Base-by-base conservation (phyloP, 495 filamentous ascomycete genomes). In the Neurospora africana region DNA sequence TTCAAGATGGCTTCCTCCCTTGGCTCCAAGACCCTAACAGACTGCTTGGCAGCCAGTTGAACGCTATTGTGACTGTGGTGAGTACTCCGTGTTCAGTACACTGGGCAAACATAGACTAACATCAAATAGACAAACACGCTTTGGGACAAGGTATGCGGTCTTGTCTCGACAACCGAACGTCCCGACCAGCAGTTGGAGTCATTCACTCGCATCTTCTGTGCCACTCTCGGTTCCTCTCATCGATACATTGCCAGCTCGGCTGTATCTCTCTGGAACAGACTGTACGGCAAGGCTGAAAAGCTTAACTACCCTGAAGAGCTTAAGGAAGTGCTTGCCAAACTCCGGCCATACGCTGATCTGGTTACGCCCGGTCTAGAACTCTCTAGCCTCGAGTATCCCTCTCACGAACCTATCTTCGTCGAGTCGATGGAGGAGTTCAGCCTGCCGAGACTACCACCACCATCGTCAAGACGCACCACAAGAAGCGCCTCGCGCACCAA, bases 21-120 rank as follows among this genome's bases (percentile, higher is more conserved):
- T 93, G 91, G 90, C 78, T 93, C 39, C 81, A 83, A 69, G 91
- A 93, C 74, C 61, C 74, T 1, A 81, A 81, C 17, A 76, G 80
- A 41, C 73, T 75, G 68, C 78, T 84, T 38, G 72, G 79, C 70
- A 81, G 74, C 40, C 76, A 80, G 37, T 74, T 78, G 21, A 78
- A 73, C 36, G 65, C 75, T 3, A 69, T 79, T 9, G 73, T 80
- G 37, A 74, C 77, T 71, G 73, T 76, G 65, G 84, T 86, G 79
- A 79, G 83, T 82, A 11, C 17, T 68, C 11, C 37, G 19, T 39
- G 38, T 69, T 38, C 5, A 10, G 43, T 23, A 44, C 27, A 37
- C 36, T 44, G 13, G 43, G 19, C 37, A 5, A 9, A 17, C 7
- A 15, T 38, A 69, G 36, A 71, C 78, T 82, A 68, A 83, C 70